A percentile compares a stretch with the other conserved stretches of the same genome.
phyloP scores from a whole-genome alignment of 176 grass and related monocot species.

The Oryza rufipogon region DNA sequence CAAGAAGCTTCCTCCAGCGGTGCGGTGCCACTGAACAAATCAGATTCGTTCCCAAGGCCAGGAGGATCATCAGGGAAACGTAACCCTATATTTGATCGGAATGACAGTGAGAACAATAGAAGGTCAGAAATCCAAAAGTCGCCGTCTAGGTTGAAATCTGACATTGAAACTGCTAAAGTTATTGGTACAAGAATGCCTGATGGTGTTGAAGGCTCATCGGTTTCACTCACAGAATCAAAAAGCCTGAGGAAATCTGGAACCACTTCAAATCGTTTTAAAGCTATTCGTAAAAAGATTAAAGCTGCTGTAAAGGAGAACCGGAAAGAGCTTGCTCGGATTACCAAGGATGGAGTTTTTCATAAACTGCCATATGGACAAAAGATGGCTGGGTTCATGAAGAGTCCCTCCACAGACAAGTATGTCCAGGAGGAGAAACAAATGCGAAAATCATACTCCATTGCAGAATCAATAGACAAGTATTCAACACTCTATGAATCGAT shows the following conservation, averaged over 20 bases:
- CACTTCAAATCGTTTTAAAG: constrained; percentile 56
- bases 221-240: constrained; percentile 46
- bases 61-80: constrained; percentile 50
- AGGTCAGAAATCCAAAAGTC: constrained; percentile 38
- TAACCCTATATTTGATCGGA: constrained; percentile 56
- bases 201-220: constrained; percentile 31
- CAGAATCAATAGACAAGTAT: constrained; percentile 71
- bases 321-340: constrained; percentile 59
- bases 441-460: constrained; percentile 62
- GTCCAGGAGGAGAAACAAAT: constrained; percentile 49
- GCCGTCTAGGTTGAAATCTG: constrained; percentile 16
- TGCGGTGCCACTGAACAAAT: constrained; percentile 26
- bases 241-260: constrained; percentile 41
- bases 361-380: constrained; percentile 68
- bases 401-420: constrained; percentile 39
- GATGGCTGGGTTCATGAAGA: constrained; percentile 38
- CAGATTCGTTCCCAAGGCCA: constrained; percentile 48
- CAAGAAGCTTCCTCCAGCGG: constrained; percentile 53
- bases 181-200: constrained; percentile 47
- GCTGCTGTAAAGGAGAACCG: constrained; percentile 57
- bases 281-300: constrained; percentile 67
- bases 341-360: constrained; percentile 71
- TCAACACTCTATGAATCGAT: constrained; percentile 61
- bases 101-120: constrained; percentile 40
- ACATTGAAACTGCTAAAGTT: constrained; percentile 42